Evolutionary conservation across 805 yeast species (phyloP).

Genomic region (Saccharomycopsis babjevae): DNA sequence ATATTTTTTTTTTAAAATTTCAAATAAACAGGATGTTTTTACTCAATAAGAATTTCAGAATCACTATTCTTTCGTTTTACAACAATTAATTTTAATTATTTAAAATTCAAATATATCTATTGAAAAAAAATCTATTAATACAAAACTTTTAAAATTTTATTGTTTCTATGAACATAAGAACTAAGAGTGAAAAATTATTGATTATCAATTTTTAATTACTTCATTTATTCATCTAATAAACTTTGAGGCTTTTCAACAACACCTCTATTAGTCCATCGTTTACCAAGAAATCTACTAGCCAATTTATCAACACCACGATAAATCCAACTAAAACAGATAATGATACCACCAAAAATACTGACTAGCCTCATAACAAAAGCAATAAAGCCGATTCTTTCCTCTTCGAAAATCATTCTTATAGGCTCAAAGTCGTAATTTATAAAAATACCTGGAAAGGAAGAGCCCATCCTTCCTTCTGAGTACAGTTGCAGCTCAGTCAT

Average conservation of each 20-base stretch:
- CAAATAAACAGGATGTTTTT: too few relatives aligned
- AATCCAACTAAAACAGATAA: conserved; percentile 58
- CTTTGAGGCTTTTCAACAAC: conserved; percentile 11
- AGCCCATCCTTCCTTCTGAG: conserved; percentile 1
- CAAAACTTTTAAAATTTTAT: background rate
- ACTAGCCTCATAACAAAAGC: conserved; percentile 70
- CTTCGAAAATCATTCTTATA: conserved; percentile 56
- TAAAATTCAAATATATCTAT: background rate
- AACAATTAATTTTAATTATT: background rate
- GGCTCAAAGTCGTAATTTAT: conserved; percentile 87
- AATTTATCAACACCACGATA: conserved; percentile 48
- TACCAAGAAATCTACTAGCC: conserved; percentile 46
- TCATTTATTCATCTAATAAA: conserved; percentile 3
- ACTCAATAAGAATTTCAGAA: too few relatives aligned
- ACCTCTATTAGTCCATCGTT: conserved; percentile 30
- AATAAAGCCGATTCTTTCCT: conserved; percentile 63
- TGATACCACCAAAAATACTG: conserved; percentile 75
- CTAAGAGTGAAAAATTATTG: background rate
- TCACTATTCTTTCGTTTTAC: too few relatives aligned
- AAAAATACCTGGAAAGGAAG: conserved; percentile 60
- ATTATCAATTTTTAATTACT: too few relatives aligned
- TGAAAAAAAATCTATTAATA: background rate
- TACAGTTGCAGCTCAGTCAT: conserved; percentile 39
- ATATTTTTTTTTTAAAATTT: too few relatives aligned
- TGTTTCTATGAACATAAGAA: background rate